Evolutionary conservation across 352 stramenopile species (phyloP).

Genomic region (Globisporangium viniferum): DNA sequence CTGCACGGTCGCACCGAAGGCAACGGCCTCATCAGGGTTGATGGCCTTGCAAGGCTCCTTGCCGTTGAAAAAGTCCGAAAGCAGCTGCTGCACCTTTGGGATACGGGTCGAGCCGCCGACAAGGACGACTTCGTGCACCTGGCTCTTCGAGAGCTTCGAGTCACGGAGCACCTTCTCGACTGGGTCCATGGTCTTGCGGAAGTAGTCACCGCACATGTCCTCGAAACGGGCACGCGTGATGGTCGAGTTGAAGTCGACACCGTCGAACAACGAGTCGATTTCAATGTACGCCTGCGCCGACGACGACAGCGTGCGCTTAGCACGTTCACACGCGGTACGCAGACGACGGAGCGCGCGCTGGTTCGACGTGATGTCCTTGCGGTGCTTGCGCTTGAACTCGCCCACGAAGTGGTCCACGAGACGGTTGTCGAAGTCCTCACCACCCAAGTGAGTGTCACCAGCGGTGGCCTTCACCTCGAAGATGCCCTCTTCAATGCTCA

Average conservation of each 20-base stretch:
- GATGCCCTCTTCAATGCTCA: constrained; percentile 92
- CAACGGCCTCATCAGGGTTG: constrained; percentile 65
- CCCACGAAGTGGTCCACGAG: constrained; percentile 88
- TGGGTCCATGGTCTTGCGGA: constrained; percentile 88
- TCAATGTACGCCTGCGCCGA: constrained; percentile 88
- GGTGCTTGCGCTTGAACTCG: constrained; percentile 88
- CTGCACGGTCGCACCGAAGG: constrained; percentile 49
- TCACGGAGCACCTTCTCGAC: constrained; percentile 40
- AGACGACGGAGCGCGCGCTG: constrained; percentile 85
- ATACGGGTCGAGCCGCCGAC: constrained; percentile 44
- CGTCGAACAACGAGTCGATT: constrained; percentile 92
- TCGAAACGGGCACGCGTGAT: constrained; percentile 92
- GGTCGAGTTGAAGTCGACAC: constrained; percentile 91
- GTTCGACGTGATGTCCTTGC: constrained; percentile 81
- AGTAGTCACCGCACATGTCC: constrained; percentile 90
- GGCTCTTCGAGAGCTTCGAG: constrained; percentile 22
- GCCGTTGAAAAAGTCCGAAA: constrained; percentile 58
- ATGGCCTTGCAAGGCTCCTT: constrained; percentile 65
- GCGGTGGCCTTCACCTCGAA: constrained; percentile 93
- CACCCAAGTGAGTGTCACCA: constrained; percentile 88
- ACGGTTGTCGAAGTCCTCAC: constrained; percentile 91
- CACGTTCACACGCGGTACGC: constrained; percentile 89
- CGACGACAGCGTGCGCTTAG: constrained; percentile 89
- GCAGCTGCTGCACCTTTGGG: constrained; percentile 47
- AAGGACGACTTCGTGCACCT: constrained; percentile 34